phyloP scores from a whole-genome alignment of 1,284 basidiomycete genomes.

The Trichosporon ovoides region DNA sequence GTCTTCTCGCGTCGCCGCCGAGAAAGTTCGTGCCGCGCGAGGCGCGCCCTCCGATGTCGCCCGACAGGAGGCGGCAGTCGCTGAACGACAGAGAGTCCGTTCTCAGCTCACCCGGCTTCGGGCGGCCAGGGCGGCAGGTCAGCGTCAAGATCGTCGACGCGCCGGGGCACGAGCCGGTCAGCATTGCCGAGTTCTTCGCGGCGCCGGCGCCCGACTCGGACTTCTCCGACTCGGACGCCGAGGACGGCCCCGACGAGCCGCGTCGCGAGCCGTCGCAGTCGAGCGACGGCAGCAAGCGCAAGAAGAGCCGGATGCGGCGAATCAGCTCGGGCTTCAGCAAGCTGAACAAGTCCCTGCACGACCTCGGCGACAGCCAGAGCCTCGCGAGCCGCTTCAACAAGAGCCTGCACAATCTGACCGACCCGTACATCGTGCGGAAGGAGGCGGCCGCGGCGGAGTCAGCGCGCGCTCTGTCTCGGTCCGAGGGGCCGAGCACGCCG shows the following conservation, averaged over 20 bases:
- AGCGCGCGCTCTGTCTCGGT: neutral
- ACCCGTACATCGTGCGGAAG: neutral
- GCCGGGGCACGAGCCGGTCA: neutral
- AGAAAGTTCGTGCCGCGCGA: neutral
- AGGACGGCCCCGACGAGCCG: neutral
- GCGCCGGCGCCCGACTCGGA: neutral
- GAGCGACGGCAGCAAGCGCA: neutral
- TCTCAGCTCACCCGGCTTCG: neutral
- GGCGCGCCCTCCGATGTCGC: neutral
- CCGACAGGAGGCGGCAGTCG: neutral
- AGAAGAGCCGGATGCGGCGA: neutral
- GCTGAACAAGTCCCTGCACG: neutral
- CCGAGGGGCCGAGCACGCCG: too few relatives aligned
- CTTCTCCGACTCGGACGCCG: neutral
- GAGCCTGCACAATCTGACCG: conserved; percentile 1
- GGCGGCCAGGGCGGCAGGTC: neutral
- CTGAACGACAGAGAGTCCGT: neutral
- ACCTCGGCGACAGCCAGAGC: neutral
- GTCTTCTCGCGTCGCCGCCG: neutral
- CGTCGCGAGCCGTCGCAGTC: neutral
- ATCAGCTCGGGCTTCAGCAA: neutral
- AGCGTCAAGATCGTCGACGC: conserved; percentile 2
- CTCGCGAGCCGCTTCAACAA: neutral
- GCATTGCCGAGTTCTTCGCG: neutral
- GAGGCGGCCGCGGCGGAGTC: neutral